Evolutionary conservation across 176 grass and related monocot species (phyloP).

Genomic region (Oryza officinalis): DNA sequence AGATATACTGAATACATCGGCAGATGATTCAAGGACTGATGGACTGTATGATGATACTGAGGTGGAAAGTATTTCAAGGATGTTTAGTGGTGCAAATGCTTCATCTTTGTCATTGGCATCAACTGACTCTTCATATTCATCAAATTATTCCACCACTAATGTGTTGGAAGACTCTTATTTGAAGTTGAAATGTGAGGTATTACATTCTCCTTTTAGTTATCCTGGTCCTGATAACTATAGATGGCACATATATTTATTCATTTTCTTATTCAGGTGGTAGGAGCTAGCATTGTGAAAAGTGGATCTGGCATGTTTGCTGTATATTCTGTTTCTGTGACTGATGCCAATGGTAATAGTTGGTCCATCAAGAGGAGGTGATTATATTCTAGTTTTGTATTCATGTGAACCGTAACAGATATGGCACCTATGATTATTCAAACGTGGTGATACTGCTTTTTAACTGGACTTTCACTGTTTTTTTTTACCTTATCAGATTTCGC

Average conservation of each 20-base stretch:
- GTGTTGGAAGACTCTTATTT: constrained; percentile 89
- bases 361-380: constrained; percentile 95
- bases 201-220: constrained; percentile 17
- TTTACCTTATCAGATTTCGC: constrained; percentile 77
- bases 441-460: background rate
- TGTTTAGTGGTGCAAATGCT: constrained; percentile 65
- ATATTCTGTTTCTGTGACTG: constrained; percentile 86
- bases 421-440: constrained; percentile 27
- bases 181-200: constrained; percentile 97
- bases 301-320: constrained; percentile 98
- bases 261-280: constrained; percentile 67
- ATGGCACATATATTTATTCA: constrained; percentile 31
- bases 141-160: constrained; percentile 61
- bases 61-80: constrained; percentile 60
- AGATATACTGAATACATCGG: constrained; percentile 55
- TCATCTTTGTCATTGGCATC: constrained; percentile 69
- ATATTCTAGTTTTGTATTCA: constrained; percentile 27
- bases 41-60: constrained; percentile 52
- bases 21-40: constrained; percentile 50
- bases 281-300: constrained; percentile 96
- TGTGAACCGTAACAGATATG: background rate
- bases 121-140: constrained; percentile 61
- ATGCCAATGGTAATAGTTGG: constrained; percentile 91
- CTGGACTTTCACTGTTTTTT: background rate
- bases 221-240: constrained; percentile 20